Percentiles rank a stretch among this genome's conserved stretches.
phyloP scores from a whole-genome alignment of 805 yeast genomes.

The Lipomyces japonicus region DNA sequence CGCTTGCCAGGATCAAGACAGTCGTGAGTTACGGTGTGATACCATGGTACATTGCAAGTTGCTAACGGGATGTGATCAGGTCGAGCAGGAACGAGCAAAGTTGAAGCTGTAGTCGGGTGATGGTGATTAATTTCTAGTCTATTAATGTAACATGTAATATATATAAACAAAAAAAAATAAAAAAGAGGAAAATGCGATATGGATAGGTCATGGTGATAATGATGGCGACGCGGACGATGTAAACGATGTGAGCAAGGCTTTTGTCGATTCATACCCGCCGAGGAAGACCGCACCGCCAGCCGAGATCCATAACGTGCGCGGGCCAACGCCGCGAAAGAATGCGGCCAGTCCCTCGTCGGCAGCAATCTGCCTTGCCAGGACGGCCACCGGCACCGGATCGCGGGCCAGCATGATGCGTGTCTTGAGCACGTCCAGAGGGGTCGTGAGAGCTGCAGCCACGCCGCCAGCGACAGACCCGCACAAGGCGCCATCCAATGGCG shows the following conservation, averaged over 20 bases:
- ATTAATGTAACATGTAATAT: no score
- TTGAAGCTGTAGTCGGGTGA: no score
- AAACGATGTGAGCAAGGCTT: conserved; percentile 1
- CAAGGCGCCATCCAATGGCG: conserved; percentile 83
- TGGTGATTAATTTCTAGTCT: no score
- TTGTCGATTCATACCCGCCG: conserved; percentile 77
- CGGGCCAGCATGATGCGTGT: conserved; percentile 82
- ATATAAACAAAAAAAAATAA: no score
- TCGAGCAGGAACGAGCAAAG: no score
- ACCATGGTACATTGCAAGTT: no score
- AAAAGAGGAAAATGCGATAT: no score
- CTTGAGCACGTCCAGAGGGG: conserved; percentile 90
- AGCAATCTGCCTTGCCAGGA: conserved; percentile 52
- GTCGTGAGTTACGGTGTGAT: no score
- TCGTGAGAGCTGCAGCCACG: conserved; percentile 88
- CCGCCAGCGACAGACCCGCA: conserved; percentile 95
- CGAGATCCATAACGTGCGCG: conserved; percentile 95
- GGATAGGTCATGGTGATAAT: no score
- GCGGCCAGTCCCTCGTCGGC: conserved; percentile 69
- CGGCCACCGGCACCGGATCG: conserved; percentile 45
- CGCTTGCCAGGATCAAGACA: conserved; percentile 45
- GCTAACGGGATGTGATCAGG: no score
- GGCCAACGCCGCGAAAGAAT: conserved; percentile 83
- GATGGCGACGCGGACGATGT: no score
- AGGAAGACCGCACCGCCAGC: conserved; percentile 97